phyloP scores from a whole-genome alignment of 1,284 basidiomycete genomes.

The Apiotrichum sp. region DNA sequence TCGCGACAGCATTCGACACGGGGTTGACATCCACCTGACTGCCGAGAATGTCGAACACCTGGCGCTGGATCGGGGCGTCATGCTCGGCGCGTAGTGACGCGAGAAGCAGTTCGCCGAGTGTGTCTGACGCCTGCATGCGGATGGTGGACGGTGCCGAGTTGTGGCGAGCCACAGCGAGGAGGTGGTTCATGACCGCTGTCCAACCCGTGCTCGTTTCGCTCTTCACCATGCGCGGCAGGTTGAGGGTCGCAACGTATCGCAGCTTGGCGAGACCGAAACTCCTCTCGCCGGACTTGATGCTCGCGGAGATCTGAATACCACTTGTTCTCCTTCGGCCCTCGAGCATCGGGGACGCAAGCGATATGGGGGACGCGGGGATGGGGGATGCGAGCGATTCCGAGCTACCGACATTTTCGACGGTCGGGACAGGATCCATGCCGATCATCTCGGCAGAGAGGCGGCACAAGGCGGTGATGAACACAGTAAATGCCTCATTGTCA shows the following conservation, averaged over 20 bases:
- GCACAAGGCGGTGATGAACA: constrained; percentile 77
- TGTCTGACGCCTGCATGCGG: constrained; percentile 77
- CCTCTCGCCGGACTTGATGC: constrained; percentile 55
- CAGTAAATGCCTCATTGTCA: constrained; percentile 72
- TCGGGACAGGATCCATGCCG: constrained; percentile 57
- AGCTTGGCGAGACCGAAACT: constrained; percentile 79
- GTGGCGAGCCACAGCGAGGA: constrained; percentile 63
- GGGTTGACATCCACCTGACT: constrained; percentile 60
- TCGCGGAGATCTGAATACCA: constrained; percentile 71
- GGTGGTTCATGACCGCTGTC: constrained; percentile 69
- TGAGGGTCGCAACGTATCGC: constrained; percentile 69
- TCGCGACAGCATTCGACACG: constrained; percentile 31
- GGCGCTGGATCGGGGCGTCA: constrained; percentile 62
- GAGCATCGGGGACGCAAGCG: constrained; percentile 19
- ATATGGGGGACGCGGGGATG: neutral
- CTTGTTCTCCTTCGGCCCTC: constrained; percentile 65
- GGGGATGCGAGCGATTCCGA: constrained; percentile 21
- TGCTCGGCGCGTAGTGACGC: constrained; percentile 57
- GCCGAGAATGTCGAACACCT: constrained; percentile 73
- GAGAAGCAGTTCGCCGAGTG: constrained; percentile 72
- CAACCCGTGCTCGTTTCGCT: constrained; percentile 75
- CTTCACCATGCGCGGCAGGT: constrained; percentile 77
- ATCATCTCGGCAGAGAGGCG: constrained; percentile 83
- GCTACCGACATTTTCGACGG: constrained; percentile 44
- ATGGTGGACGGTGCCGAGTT: constrained; percentile 65